Conservation (phyloP, 2,329 filamentous ascomycete species). For the Pseudovirgaria hyperparasitica region DNA sequence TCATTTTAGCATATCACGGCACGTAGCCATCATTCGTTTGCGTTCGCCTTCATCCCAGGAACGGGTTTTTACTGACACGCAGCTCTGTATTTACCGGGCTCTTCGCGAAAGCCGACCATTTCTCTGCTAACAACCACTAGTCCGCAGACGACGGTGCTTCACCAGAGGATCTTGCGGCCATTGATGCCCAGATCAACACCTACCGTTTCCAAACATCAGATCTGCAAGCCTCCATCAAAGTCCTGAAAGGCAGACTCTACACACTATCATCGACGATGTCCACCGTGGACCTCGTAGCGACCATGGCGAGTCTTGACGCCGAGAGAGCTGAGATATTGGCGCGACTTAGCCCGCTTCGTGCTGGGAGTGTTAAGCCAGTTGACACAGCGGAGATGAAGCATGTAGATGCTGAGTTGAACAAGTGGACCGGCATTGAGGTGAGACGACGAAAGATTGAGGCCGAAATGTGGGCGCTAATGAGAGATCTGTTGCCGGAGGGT, state of each 20-base stretch:
- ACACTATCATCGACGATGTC: conserved; percentile 36
- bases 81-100: neutral
- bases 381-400: conserved; percentile 34
- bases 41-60: conserved; percentile 1
- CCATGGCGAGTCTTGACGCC: conserved; percentile 29
- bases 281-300: conserved; percentile 34
- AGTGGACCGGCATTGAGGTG: conserved; percentile 25
- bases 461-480: conserved; percentile 39
- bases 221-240: conserved; percentile 35
- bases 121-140: conserved; percentile 18
- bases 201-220: conserved; percentile 33
- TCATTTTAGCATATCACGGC: neutral
- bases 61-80: no score
- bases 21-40: neutral
- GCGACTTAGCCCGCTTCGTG: conserved; percentile 28
- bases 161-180: conserved; percentile 34
- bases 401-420: conserved; percentile 33
- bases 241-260: conserved; percentile 34
- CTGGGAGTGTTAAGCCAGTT: conserved; percentile 31
- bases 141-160: conserved; percentile 35
- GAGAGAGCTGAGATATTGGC: conserved; percentile 30
- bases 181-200: conserved; percentile 35
- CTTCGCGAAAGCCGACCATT: neutral
- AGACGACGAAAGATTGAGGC: conserved; percentile 35
- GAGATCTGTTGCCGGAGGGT: conserved; percentile 33